Conservation (phyloP, 257 asterid genomes). For the Solanum paucissectum region DNA sequence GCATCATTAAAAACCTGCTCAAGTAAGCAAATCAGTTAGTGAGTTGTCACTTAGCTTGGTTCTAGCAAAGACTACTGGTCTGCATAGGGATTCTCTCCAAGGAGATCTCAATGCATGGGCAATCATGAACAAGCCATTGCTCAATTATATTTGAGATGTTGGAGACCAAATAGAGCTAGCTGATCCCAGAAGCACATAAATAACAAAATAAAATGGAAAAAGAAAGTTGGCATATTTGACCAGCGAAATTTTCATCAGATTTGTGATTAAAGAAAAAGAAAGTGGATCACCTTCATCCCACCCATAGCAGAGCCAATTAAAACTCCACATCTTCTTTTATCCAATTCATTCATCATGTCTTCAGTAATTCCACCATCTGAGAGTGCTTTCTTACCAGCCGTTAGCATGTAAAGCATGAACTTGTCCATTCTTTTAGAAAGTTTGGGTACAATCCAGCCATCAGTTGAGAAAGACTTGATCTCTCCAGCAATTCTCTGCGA, state of each 20-base stretch:
- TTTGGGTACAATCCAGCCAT: constrained; percentile 92
- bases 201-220: background rate
- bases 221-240: background rate
- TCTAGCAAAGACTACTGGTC: background rate
- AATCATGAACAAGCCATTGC: background rate
- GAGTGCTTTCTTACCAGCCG: constrained; percentile 93
- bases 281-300: constrained; percentile 72
- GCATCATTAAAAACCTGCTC: constrained; percentile 86
- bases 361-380: constrained; percentile 81
- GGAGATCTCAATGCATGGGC: background rate
- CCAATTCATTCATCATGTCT: constrained; percentile 53
- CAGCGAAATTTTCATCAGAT: background rate
- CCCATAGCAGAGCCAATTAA: constrained; percentile 95
- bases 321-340: constrained; percentile 81
- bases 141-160: background rate
- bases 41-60: background rate
- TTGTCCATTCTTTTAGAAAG: constrained; percentile 87
- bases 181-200: background rate
- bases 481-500: constrained; percentile 94
- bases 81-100: background rate
- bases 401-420: constrained; percentile 95
- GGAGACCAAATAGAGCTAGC: background rate
- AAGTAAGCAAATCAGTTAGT: constrained; percentile 1
- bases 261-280: background rate
- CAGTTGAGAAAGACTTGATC: constrained; percentile 81